These are phyloP conservation scores for Geotrichum citri-aurantii DNA, from an alignment of 1,139 yeast genomes.

Conservation along the genomic window DNA sequence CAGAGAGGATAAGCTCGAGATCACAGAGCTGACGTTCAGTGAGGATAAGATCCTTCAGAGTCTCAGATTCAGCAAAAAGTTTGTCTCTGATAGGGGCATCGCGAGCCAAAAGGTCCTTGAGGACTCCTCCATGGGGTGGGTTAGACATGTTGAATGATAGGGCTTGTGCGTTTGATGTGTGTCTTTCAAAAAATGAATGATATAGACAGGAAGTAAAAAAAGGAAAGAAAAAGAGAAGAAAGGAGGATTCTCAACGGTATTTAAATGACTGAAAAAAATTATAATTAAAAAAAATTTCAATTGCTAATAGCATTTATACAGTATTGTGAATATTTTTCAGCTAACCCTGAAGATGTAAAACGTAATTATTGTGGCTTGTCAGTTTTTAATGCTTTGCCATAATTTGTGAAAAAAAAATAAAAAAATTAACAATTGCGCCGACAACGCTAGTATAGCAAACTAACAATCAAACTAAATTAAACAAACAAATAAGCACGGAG, in stretches of 20 bases:
- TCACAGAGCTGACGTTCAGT: conserved; percentile 92
- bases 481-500: too few species aligned
- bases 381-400: neutral
- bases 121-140: conserved; percentile 83
- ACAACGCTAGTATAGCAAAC: too few species aligned
- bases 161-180: neutral
- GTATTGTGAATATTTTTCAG: neutral
- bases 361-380: neutral
- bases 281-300: neutral
- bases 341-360: neutral
- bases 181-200: neutral
- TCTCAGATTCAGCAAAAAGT: conserved; percentile 53
- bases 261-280: neutral
- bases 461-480: too few species aligned
- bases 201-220: neutral
- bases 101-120: conserved; percentile 79
- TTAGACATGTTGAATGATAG: conserved; percentile 48
- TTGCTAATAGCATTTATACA: neutral
- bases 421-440: too few species aligned
- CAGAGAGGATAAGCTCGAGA: conserved; percentile 81
- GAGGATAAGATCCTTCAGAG: conserved; percentile 51
- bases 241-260: neutral
- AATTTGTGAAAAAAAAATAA: too few species aligned
- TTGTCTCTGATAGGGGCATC: conserved; percentile 58
- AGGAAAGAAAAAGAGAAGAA: neutral